Conservation (phyloP, 106 monocot genomes). For the Posidonia australis region DNA sequence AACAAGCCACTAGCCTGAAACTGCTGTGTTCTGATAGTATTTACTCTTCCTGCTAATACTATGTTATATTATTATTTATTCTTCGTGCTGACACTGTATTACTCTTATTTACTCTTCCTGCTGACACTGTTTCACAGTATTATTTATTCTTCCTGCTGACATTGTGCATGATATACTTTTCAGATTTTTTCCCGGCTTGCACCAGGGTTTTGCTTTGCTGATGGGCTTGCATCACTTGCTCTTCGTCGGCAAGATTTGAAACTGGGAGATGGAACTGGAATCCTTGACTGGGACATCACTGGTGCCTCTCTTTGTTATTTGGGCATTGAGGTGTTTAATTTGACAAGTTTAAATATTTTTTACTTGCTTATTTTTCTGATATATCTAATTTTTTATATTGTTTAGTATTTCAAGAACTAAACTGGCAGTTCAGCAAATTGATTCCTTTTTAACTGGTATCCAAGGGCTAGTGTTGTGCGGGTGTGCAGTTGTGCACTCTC, state of each 20-base stretch:
- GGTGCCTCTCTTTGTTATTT: conserved; percentile 86
- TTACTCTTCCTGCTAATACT: too few species aligned
- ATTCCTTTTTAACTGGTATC: neutral
- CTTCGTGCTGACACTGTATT: neutral
- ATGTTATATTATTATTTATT: too few species aligned
- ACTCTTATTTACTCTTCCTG: too few species aligned
- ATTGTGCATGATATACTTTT: neutral
- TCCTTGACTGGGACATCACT: conserved; percentile 73
- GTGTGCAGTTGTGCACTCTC: too few species aligned
- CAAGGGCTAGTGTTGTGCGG: too few species aligned
- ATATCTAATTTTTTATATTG: neutral
- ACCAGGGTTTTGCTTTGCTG: conserved; percentile 88
- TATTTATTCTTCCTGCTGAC: neutral
- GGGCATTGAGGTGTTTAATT: conserved; percentile 50
- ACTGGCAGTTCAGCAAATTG: neutral
- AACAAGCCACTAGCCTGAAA: too few species aligned
- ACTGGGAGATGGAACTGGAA: conserved; percentile 26
- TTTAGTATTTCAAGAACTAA: neutral
- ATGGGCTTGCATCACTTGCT: conserved; percentile 90
- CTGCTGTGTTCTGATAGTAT: too few species aligned
- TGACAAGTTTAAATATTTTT: neutral
- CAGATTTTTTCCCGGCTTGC: conserved; percentile 79
- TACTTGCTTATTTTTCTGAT: conserved; percentile 5
- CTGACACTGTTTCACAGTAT: neutral
- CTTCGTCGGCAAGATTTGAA: conserved; percentile 76